Percentiles rank a stretch among this genome's conserved stretches.
phyloP scores from a whole-genome alignment of 1,284 basidiomycete genomes.

The Leccinum insolens region DNA sequence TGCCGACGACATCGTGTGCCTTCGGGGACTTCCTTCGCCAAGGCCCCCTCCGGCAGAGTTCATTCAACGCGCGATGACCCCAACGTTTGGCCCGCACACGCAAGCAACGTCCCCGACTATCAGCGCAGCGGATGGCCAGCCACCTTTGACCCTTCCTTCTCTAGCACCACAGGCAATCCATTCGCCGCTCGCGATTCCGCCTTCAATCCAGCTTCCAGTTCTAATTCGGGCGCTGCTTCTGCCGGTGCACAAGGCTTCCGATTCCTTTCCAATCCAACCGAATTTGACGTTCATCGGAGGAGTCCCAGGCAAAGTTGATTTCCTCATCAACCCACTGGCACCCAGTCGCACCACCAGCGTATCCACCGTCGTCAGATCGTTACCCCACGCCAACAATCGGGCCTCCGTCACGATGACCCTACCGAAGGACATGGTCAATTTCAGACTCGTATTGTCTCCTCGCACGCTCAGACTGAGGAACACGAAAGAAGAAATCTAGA shows the following conservation, averaged over 20 bases:
- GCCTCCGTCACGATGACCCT: not conserved
- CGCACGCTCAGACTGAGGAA: slow-evolving; percentile 2
- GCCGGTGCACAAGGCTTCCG: not conserved
- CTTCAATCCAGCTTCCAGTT: not conserved
- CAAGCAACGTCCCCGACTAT: slow-evolving; percentile 20
- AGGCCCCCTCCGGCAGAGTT: no score
- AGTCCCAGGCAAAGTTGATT: not conserved
- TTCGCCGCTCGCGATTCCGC: slow-evolving; percentile 1
- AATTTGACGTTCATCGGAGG: slow-evolving; percentile 10
- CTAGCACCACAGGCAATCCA: slow-evolving; percentile 3
- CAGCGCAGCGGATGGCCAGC: slow-evolving; percentile 24
- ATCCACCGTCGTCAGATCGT: slow-evolving; percentile 15
- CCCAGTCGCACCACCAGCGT: slow-evolving; percentile 6
- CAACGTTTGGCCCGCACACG: slow-evolving; percentile 16
- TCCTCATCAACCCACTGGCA: not conserved
- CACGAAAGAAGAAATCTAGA: slow-evolving; percentile 6
- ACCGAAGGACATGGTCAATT: not conserved
- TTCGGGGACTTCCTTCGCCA: no score
- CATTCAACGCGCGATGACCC: no score
- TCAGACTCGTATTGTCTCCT: not conserved
- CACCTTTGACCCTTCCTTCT: slow-evolving; percentile 20
- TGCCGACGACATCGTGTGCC: no score
- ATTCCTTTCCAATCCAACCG: not conserved
- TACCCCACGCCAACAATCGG: slow-evolving; percentile 14
- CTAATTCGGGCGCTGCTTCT: not conserved